phyloP scores from a whole-genome alignment of 768 basidiomycete genomes.

The Trametopsis cervina region DNA sequence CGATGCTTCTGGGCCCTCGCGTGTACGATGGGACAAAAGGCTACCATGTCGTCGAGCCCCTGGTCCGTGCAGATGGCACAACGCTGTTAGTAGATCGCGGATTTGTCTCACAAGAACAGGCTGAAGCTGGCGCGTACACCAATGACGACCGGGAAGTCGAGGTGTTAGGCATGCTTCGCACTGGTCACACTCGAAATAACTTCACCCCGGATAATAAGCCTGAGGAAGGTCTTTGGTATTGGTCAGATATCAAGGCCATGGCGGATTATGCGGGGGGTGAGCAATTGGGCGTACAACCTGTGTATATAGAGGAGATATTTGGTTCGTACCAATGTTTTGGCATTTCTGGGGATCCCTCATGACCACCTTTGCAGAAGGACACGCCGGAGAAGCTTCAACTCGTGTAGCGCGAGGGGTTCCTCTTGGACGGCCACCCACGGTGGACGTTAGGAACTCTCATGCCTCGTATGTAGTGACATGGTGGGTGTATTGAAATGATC shows the following conservation, averaged over 20 bases:
- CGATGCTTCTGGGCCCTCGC: constrained; percentile 79
- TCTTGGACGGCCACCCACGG: constrained; percentile 71
- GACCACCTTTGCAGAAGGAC: constrained; percentile 59
- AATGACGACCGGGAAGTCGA: constrained; percentile 54
- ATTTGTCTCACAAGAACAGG: constrained; percentile 63
- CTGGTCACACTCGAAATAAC: constrained; percentile 59
- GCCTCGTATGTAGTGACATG: constrained; percentile 94
- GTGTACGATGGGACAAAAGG: constrained; percentile 88
- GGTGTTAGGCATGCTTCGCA: constrained; percentile 82
- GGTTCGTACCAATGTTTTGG: constrained; percentile 40
- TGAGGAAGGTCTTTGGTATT: constrained; percentile 81
- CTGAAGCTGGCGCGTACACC: constrained; percentile 27
- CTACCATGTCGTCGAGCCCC: constrained; percentile 81
- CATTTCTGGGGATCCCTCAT: not conserved
- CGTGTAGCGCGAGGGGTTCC: constrained; percentile 69
- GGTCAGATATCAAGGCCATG: constrained; percentile 82
- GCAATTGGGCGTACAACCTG: constrained; percentile 69
- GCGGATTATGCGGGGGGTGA: constrained; percentile 71
- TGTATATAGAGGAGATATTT: constrained; percentile 87
- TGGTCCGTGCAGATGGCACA: constrained; percentile 71
- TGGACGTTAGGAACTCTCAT: constrained; percentile 91
- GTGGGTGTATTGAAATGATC: constrained; percentile 33
- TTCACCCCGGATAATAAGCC: constrained; percentile 91
- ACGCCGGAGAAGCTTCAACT: constrained; percentile 63
- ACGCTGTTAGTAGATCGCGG: constrained; percentile 92